A percentile compares a stretch with the other conserved stretches of the same genome.
Evolutionary conservation across 768 basidiomycete species (phyloP).

Genomic region (Trametes meyenii): DNA sequence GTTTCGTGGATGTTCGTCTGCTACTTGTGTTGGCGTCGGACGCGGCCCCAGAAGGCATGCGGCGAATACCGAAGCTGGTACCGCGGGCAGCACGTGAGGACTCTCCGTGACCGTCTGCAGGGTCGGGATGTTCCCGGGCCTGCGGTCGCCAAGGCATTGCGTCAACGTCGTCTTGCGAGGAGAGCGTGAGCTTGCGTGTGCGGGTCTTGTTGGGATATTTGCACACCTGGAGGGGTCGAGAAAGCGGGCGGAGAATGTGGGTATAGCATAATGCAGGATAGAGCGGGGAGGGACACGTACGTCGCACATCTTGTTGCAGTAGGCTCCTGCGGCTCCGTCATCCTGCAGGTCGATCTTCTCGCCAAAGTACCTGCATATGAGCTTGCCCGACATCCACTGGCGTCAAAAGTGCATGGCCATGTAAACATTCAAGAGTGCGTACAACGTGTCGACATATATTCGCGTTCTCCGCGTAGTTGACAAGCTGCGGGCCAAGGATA

Average conservation of each 20-base stretch:
- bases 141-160: constrained; percentile 19
- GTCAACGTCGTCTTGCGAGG: constrained; percentile 40
- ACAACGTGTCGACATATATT: constrained; percentile 74
- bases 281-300: constrained; percentile 42
- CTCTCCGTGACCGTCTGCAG: neutral
- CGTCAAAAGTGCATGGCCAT: too few relatives aligned
- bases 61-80: neutral
- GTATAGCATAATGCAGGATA: neutral
- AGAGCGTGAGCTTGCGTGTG: constrained; percentile 51
- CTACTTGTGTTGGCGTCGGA: neutral
- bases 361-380: constrained; percentile 81
- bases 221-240: constrained; percentile 57
- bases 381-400: constrained; percentile 41
- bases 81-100: neutral
- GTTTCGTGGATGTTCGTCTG: constrained; percentile 15
- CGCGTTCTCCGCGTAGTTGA: constrained; percentile 60
- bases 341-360: constrained; percentile 60
- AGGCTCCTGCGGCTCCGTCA: constrained; percentile 44
- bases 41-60: neutral
- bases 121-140: neutral
- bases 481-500: constrained; percentile 37
- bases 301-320: constrained; percentile 83
- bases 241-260: neutral
- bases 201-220: constrained; percentile 73
- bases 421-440: constrained; percentile 28